Conservation (phyloP, 2,329 filamentous ascomycete species). For the Xylaria sp. region DNA sequence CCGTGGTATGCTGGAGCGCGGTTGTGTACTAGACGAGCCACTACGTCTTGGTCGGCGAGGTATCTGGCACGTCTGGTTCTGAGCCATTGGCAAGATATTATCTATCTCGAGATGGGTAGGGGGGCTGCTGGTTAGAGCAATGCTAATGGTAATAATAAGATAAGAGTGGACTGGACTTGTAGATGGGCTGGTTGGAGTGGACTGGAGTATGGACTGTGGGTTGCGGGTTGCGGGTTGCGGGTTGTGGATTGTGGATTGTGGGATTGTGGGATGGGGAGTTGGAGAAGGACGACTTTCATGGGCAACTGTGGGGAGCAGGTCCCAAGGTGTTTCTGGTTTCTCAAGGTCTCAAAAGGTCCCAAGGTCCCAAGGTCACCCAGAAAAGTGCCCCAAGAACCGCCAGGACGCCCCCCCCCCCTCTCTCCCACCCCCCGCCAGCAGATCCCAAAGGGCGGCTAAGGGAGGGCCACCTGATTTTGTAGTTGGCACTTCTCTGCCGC, state of each 20-base stretch:
- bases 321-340: conserved; percentile 11
- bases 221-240: neutral
- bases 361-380: conserved; percentile 10
- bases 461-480: conserved; percentile 33
- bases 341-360: conserved; percentile 24
- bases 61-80: conserved; percentile 35
- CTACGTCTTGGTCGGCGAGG: conserved; percentile 36
- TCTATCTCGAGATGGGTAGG: conserved; percentile 14
- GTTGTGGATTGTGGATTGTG: neutral
- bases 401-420: too few relatives aligned
- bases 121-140: conserved; percentile 18
- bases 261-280: conserved; percentile 24
- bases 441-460: conserved; percentile 26
- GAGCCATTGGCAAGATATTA: conserved; percentile 31
- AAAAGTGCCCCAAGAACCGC: too few relatives aligned
- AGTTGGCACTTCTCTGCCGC: conserved; percentile 20
- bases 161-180: neutral
- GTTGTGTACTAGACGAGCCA: conserved; percentile 33
- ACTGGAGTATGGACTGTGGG: neutral
- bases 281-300: conserved; percentile 28
- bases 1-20: too few relatives aligned
- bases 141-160: conserved; percentile 11
- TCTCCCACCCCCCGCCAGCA: too few relatives aligned
- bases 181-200: neutral
- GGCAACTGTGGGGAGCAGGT: conserved; percentile 15